phyloP scores from a whole-genome alignment of 495 filamentous ascomycete species.

The Elaphomyces granulatus region DNA sequence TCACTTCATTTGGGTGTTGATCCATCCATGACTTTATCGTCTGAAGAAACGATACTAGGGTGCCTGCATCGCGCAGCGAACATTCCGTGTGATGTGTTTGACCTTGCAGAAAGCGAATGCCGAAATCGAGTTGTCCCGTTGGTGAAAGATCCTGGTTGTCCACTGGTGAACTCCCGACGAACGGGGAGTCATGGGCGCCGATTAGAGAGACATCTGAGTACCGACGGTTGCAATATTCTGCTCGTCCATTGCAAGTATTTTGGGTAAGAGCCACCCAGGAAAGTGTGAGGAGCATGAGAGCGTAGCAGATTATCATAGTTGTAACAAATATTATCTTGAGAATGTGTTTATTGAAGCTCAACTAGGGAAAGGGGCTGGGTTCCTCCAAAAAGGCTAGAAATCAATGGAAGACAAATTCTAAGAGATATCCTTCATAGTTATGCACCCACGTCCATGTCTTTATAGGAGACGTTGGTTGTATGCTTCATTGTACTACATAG shows the following conservation, averaged over 20 bases:
- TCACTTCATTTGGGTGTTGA: constrained; percentile 47
- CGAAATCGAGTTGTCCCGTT: constrained; percentile 48
- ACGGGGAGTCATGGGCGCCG: constrained; percentile 55
- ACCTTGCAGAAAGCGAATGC: constrained; percentile 53
- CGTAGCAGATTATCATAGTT: not conserved
- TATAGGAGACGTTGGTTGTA: no score
- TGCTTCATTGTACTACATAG: no score
- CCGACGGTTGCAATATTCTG: constrained; percentile 41
- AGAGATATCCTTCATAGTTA: not conserved
- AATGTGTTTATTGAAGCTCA: no score
- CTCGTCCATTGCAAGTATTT: constrained; percentile 49
- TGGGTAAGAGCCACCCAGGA: constrained; percentile 3
- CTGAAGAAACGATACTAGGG: constrained; percentile 40
- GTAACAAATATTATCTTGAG: no score
- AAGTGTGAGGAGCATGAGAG: constrained; percentile 1
- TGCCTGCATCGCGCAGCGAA: constrained; percentile 47
- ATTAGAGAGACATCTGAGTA: constrained; percentile 56
- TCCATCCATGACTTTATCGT: constrained; percentile 52
- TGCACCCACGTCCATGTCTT: no score
- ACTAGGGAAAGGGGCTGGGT: no score
- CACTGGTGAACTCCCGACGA: constrained; percentile 42
- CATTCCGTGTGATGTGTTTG: constrained; percentile 63
- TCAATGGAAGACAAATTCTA: no score
- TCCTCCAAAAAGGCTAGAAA: no score
- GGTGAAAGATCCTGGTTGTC: constrained; percentile 56